phyloP scores from a whole-genome alignment of 305 asterid species.

The Fraxinus dipetala region DNA sequence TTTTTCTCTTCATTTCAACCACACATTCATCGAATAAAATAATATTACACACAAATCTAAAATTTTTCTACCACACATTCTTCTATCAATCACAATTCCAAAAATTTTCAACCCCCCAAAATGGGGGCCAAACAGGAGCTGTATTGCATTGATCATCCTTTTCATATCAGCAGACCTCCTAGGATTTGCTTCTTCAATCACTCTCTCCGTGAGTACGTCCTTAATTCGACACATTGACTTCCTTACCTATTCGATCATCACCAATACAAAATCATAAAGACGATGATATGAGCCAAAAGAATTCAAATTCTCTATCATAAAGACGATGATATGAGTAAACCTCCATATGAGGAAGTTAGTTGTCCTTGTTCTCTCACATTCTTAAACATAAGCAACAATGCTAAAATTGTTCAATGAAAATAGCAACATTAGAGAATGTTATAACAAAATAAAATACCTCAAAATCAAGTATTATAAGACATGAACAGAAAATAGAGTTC shows the following conservation, averaged over 20 bases:
- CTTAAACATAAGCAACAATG: neutral
- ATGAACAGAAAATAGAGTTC: neutral
- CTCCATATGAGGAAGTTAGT: neutral
- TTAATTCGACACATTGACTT: constrained; percentile 64
- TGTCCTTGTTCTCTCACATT: neutral
- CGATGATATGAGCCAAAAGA: neutral
- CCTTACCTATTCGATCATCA: constrained; percentile 50
- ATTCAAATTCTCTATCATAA: no score
- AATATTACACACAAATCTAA: no score
- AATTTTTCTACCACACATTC: no score
- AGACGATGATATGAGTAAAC: neutral
- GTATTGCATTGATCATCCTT: constrained; percentile 70
- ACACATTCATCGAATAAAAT: no score
- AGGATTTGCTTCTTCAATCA: constrained; percentile 80
- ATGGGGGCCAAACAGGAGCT: no score
- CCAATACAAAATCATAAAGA: neutral
- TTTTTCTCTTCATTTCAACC: no score
- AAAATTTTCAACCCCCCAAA: no score
- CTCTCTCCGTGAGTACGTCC: constrained; percentile 85
- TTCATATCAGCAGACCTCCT: constrained; percentile 87
- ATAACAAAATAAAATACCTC: no score
- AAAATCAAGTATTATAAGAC: neutral
- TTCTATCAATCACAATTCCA: no score
- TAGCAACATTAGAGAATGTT: no score
- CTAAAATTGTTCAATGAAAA: neutral